Base-by-base conservation (phyloP, 2,329 filamentous ascomycete genomes). In the Sporothrix curviconia region DNA sequence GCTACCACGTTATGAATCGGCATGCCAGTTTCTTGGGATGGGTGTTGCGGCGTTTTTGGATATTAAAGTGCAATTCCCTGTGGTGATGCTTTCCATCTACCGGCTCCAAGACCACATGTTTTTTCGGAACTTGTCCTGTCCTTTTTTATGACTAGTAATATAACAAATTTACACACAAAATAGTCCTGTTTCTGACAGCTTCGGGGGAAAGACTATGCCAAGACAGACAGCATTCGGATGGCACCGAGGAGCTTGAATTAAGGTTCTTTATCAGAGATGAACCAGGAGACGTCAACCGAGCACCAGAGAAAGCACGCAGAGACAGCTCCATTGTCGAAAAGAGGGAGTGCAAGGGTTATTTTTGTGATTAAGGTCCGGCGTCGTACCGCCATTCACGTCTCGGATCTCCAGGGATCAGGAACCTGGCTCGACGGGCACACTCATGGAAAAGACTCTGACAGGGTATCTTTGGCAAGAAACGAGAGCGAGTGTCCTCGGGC, bases 321-420 rank as follows among this genome's bases (percentile, higher is more conserved):
- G n/a, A n/a, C n/a, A n/a, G n/a, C n/a, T n/a, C n/a, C n/a, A n/a
- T n/a, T n/a, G n/a, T n/a, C n/a, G n/a, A n/a, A n/a, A n/a, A 7
- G 7, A 15, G 17, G 37, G 14, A 42, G 32, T 3, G 4, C 11
- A 17, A 8, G 25, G 36, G 15, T 37, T 46, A 37, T 47, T 55
- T 46, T 47, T 28, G 52, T 39, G 28, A 36, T 46, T 37, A 46
- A 43, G 32, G 40, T 46, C 11, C 19, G 28, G n/a, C 32, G 28
- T 11, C 6, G 28, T 37, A 37, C 47, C 47, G 34, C 19, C 32
- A 37, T 49, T 57, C 54, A 50, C 54, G 55, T 57, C 47, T 52
- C 47, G 46, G 47, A 57, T 57, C 47, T 37, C 32, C 47, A 57
- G 47, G 55, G 47, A 46, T 44, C 47, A 11, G 37, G 44, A 39